Evolutionary conservation across 371 early-diverging fungal genomes (phyloP).

Genomic region (Mortierella sp.): DNA sequence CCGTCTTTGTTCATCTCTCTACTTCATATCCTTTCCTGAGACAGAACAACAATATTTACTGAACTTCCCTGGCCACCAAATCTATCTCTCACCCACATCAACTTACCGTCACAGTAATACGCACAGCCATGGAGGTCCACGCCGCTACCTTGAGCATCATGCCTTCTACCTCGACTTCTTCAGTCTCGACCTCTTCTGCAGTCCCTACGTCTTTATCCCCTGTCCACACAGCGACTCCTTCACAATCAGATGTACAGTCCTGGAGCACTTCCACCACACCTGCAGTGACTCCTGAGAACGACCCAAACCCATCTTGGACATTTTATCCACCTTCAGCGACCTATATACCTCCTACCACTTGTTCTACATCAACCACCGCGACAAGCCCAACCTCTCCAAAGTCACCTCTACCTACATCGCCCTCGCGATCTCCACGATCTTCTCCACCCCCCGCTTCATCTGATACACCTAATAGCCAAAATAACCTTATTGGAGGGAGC

Average conservation of each 20-base stretch:
- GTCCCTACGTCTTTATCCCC: neutral
- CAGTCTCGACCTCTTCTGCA: neutral
- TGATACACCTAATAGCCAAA: neutral
- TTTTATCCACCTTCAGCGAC: slow-evolving; percentile 48
- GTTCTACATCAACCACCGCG: neutral
- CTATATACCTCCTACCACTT: slow-evolving; percentile 29
- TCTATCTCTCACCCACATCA: neutral
- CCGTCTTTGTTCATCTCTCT: too few relatives aligned
- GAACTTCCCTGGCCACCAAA: too few relatives aligned
- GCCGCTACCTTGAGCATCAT: slow-evolving; percentile 17
- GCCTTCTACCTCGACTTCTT: slow-evolving; percentile 8
- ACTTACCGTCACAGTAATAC: neutral
- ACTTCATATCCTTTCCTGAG: too few relatives aligned
- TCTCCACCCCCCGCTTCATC: slow-evolving; percentile 21
- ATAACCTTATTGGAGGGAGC: neutral
- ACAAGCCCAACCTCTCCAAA: slow-evolving; percentile 2
- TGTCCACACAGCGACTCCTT: neutral
- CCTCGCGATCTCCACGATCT: slow-evolving; percentile 33
- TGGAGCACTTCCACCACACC: neutral
- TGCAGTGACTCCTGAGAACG: slow-evolving; percentile 23
- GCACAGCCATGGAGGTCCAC: slow-evolving; percentile 26
- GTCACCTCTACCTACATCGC: slow-evolving; percentile 26
- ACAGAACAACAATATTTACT: too few relatives aligned
- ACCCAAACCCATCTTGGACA: slow-evolving; percentile 50
- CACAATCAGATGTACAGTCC: neutral